These are phyloP conservation scores for Chaetomium tenue DNA, from an alignment of 495 filamentous ascomycete genomes.

Conservation along the genomic window DNA sequence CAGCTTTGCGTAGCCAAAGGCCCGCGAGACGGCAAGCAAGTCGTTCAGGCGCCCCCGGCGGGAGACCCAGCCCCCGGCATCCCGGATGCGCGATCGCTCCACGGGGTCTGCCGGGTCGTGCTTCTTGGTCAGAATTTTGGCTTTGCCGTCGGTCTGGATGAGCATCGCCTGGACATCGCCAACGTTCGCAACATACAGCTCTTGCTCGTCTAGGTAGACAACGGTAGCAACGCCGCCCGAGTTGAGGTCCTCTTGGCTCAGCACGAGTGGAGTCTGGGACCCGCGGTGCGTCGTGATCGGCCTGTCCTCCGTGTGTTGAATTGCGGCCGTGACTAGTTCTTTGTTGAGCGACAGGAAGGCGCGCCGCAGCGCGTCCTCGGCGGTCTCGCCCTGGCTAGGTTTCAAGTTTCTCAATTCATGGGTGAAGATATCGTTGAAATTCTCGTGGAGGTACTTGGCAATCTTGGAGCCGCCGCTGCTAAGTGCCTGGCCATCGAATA, in stretches of 20 bases:
- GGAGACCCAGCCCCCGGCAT: constrained; percentile 93
- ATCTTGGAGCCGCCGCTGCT: constrained; percentile 88
- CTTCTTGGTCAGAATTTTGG: constrained; percentile 78
- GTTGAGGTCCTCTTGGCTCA: constrained; percentile 82
- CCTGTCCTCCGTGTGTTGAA: constrained; percentile 73
- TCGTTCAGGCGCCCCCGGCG: constrained; percentile 93
- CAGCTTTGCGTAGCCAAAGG: constrained; percentile 89
- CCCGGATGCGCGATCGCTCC: constrained; percentile 85
- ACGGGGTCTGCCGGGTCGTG: constrained; percentile 84
- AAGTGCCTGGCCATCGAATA: constrained; percentile 90
- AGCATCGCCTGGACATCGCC: constrained; percentile 94
- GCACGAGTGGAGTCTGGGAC: constrained; percentile 62
- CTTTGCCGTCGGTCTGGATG: constrained; percentile 78
- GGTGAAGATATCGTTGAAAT: constrained; percentile 79
- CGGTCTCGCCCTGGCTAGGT: constrained; percentile 58
- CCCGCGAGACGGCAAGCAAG: constrained; percentile 81
- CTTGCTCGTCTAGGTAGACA: constrained; percentile 80
- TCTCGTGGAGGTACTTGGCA: constrained; percentile 93
- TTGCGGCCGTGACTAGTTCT: constrained; percentile 84
- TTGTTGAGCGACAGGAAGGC: constrained; percentile 91
- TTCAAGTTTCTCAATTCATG: constrained; percentile 74
- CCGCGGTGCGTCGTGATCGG: constrained; percentile 62
- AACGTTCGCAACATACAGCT: constrained; percentile 91
- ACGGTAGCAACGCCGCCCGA: constrained; percentile 92
- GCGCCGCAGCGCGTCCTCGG: constrained; percentile 77